Percentiles rank a stretch among this genome's conserved stretches.
Conservation (phyloP, 768 basidiomycete species). For the Clavaria fumosa region DNA sequence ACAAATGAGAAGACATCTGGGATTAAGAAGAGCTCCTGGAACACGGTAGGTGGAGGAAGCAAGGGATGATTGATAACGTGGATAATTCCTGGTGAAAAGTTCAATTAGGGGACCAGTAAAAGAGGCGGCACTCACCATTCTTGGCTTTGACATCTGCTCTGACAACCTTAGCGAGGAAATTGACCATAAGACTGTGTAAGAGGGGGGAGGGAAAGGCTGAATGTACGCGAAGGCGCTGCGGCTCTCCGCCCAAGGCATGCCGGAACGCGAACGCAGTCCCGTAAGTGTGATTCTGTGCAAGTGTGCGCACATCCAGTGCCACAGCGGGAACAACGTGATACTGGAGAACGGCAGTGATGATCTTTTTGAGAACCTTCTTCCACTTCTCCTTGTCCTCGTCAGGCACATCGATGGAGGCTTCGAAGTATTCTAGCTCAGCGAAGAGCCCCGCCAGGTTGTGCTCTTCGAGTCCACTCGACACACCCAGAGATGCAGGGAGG, state of each 20-base stretch:
- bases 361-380: slow-evolving; percentile 39
- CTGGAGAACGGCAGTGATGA: slow-evolving; percentile 36
- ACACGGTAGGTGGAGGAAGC: slow-evolving; percentile 36
- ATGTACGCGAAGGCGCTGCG: slow-evolving; percentile 29
- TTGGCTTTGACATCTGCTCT: slow-evolving; percentile 26
- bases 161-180: slow-evolving; percentile 31
- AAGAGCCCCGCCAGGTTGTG: slow-evolving; percentile 6
- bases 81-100: slow-evolving; percentile 23
- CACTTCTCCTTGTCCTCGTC: slow-evolving; percentile 32
- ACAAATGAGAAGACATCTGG: slow-evolving; percentile 32
- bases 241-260: slow-evolving; percentile 28
- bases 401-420: no score
- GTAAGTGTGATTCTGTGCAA: slow-evolving; percentile 40
- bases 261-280: slow-evolving; percentile 29
- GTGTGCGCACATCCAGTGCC: slow-evolving; percentile 18
- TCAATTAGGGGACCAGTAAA: no score
- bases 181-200: slow-evolving; percentile 21
- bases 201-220: slow-evolving; percentile 19
- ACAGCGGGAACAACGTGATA: slow-evolving; percentile 40
- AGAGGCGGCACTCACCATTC: slow-evolving; percentile 39
- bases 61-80: slow-evolving; percentile 42
- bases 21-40: slow-evolving; percentile 30
- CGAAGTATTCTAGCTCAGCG: slow-evolving; percentile 8
- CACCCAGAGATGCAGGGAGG: no score
- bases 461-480: no score